Evolutionary conservation across 2,329 filamentous ascomycete species (phyloP).

Genomic region (Colletotrichum sansevieriae): DNA sequence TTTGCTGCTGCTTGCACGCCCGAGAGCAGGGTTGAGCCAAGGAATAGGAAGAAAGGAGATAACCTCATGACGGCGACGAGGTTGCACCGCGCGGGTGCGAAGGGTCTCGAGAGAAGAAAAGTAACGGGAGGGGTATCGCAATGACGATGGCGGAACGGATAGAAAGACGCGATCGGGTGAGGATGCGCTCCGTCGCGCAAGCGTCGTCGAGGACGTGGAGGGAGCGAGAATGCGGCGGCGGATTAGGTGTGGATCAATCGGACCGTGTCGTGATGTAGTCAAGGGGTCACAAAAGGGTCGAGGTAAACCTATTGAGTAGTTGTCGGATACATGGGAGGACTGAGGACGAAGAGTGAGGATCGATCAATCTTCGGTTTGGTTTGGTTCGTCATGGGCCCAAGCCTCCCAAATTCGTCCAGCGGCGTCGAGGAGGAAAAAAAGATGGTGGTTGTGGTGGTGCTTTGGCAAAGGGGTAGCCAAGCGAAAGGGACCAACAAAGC

Average conservation of each 20-base stretch:
- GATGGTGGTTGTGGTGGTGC: conserved; percentile 28
- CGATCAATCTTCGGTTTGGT: conserved; percentile 29
- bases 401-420: conserved; percentile 40
- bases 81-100: conserved; percentile 34
- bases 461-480: conserved; percentile 38
- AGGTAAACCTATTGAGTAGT: conserved; percentile 36
- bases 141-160: not conserved
- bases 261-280: conserved; percentile 34
- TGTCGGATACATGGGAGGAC: conserved; percentile 35
- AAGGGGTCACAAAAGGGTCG: conserved; percentile 27
- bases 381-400: conserved; percentile 32
- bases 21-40: conserved; percentile 59
- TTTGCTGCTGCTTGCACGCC: conserved; percentile 56
- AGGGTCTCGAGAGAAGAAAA: not conserved
- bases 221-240: conserved; percentile 15
- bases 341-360: conserved; percentile 14
- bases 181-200: conserved; percentile 24
- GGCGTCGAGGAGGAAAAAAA: conserved; percentile 34
- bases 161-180: conserved; percentile 10
- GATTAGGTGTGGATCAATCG: conserved; percentile 31
- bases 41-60: conserved; percentile 58
- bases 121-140: conserved; percentile 4
- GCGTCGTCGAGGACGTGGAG: conserved; percentile 21
- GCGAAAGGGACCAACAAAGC: conserved; percentile 36
- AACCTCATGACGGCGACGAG: conserved; percentile 58